Percentiles rank a stretch among this genome's conserved stretches.
phyloP scores from a whole-genome alignment of 106 monocot genomes.

The Alisma plantagoaquatica region DNA sequence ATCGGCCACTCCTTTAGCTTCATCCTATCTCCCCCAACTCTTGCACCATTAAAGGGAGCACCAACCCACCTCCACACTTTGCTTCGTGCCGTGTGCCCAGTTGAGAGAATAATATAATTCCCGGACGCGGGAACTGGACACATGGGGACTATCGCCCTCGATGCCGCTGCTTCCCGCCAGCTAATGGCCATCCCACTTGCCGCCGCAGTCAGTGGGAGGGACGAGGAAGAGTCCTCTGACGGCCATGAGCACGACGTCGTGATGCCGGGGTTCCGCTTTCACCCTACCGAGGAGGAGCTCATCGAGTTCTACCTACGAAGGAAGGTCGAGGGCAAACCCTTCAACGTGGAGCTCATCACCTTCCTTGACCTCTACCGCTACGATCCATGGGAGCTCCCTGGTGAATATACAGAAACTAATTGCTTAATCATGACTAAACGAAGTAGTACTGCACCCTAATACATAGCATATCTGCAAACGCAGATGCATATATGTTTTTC shows the following conservation, averaged over 20 bases:
- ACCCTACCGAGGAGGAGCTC: slow-evolving; percentile 26
- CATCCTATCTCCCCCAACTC: background rate
- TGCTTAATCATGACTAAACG: background rate
- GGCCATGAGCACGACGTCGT: slow-evolving; percentile 20
- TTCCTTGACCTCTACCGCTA: slow-evolving; percentile 30
- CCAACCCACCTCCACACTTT: background rate
- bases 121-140: background rate
- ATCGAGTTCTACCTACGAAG: slow-evolving; percentile 25
- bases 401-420: background rate
- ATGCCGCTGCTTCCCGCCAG: background rate
- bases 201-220: background rate
- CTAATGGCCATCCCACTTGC: slow-evolving; percentile 11
- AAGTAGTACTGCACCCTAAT: too few relatives aligned
- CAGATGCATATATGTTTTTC: too few relatives aligned
- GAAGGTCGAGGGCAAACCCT: slow-evolving; percentile 23
- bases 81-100: background rate
- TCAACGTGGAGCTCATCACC: slow-evolving; percentile 29
- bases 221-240: slow-evolving; percentile 1
- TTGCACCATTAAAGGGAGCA: background rate
- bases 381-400: slow-evolving; percentile 28
- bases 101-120: background rate
- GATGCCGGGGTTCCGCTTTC: slow-evolving; percentile 31
- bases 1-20: too few relatives aligned
- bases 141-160: background rate
- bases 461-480: too few relatives aligned